Base-by-base conservation (phyloP, 768 basidiomycete genomes). In the Panaeolus papilionaceus region DNA sequence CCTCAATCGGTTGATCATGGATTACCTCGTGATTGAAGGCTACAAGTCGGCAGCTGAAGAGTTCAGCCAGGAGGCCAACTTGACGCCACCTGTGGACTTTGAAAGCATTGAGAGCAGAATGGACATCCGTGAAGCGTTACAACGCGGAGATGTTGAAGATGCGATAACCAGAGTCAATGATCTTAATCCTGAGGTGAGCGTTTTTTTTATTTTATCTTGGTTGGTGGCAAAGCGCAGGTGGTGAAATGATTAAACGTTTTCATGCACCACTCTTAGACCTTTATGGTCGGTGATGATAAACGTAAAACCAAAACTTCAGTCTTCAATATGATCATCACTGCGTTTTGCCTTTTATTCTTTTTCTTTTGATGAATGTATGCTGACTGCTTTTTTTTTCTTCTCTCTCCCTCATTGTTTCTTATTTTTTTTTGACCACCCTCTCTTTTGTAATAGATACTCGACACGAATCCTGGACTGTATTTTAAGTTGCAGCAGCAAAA, bases 241-340 rank as follows among this genome's bases (percentile, higher is more conserved):
- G 14, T 58, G 67, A 76, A 78, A 93, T 83, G 95, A 97, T 97
- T 96, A 91, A 82, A 94, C 73, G 75, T 78, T 88, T 91, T 92
- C 94, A 98, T 98, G 96, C 96, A 98, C 96, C 96, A 97, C 95
- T 91, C 96, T 88, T 85, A 82, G 89, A 85, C 81, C 75, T 75
- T 78, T 66, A 77, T 82, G 88, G 92, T 88, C 91, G 85, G 82
- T 95, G 95, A 93, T 91, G 96, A 96, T 78, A 89, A 74, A 78
- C 72, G 73, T 78, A 82, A 84, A 87, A 79, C 84, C 84, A 89
- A 91, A 91, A 91, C 92, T 94, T 93, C 92, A 93, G 93, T 94
- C 92, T 94, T 94, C 91, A 94, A 94, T 92, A 94, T 95, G 93
- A 94, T 85, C 81, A 67, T 72, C 66, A 66, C 71, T 40, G 49